Conservation (phyloP, 257 asterid genomes). For the Nicotiana noctiflora region DNA sequence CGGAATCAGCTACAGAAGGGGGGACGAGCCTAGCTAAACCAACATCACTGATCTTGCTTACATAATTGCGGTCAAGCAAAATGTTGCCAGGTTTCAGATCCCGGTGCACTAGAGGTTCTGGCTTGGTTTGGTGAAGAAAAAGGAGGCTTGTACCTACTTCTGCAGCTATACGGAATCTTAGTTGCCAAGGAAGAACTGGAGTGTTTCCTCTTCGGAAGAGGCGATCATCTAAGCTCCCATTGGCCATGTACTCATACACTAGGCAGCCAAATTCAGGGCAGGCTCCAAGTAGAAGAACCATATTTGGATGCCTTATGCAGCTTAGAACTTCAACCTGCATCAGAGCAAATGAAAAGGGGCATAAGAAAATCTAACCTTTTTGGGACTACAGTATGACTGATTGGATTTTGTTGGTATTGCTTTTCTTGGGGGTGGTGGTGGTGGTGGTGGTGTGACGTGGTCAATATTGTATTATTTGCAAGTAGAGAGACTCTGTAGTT, state of each 20-base stretch:
- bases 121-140: conserved; percentile 91
- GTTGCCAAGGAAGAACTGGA: conserved; percentile 77
- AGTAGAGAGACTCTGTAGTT: neutral
- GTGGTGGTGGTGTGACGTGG: neutral
- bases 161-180: conserved; percentile 78
- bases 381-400: neutral
- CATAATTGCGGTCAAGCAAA: conserved; percentile 78
- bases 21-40: conserved; percentile 94
- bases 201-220: conserved; percentile 55
- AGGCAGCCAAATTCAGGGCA: conserved; percentile 96
- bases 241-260: conserved; percentile 86
- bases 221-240: conserved; percentile 87
- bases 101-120: conserved; percentile 89
- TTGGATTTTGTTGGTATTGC: neutral
- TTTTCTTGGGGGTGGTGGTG: neutral
- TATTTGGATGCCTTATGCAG: conserved; percentile 89
- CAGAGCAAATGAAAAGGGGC: conserved; percentile 2
- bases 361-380: neutral
- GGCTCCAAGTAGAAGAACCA: conserved; percentile 97
- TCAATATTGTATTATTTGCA: neutral
- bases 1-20: conserved; percentile 77
- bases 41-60: conserved; percentile 88
- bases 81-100: conserved; percentile 87
- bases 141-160: conserved; percentile 85
- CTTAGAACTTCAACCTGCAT: conserved; percentile 86